Evolutionary conservation across 2,329 filamentous ascomycete genomes (phyloP), one percentile per base, ranked within the genome.

Genomic region (Bipolaris victoriae): DNA sequence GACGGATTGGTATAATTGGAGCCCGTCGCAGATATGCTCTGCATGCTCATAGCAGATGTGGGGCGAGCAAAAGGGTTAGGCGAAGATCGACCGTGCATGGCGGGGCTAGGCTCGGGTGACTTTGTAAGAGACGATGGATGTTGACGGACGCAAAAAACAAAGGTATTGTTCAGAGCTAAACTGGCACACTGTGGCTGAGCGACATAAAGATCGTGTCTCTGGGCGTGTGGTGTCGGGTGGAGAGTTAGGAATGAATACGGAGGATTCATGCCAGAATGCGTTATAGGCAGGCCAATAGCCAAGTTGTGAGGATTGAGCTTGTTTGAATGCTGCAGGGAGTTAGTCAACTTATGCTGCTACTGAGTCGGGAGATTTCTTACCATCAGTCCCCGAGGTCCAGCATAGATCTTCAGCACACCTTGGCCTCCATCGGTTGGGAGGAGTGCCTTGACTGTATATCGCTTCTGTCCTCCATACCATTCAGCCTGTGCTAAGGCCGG

Each of bases 221-320:
- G 92, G n/a, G 95, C 95, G 75, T 99, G 95, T 7, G 95, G 95
- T 2, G 95, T 99, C 7, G 96, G 96, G 74, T 99, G 95, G 4
- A 95, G 87, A 37, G 89, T 90, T 44, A 97, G 84, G 76, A 98
- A 99, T 57, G 97, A 92, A 76, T 97, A 99, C 0, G 91, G 86
- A 3, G 95, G 95, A 72, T 99, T 99, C 67, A 94, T 90, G 58
- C 95, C 95, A 0, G 87, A 89, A 76, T 99, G 95, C 36, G 92
- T 85, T 49, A 99, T 88, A 0, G 95, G 94, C n/a, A 99, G 79
- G 3, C 92, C 88, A 63, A 98, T 88, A 0, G 94, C 93, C 52
- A 99, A 80, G 2, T 93, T 89, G 72, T 99, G 94, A 7, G 95
- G 93, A 53, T 97, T 97, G 73, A 97, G 91, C 76, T 95, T 95